These are phyloP conservation scores for Curvularia hawaiiensis DNA, from an alignment of 2,329 filamentous ascomycete species.

Conservation along the genomic window DNA sequence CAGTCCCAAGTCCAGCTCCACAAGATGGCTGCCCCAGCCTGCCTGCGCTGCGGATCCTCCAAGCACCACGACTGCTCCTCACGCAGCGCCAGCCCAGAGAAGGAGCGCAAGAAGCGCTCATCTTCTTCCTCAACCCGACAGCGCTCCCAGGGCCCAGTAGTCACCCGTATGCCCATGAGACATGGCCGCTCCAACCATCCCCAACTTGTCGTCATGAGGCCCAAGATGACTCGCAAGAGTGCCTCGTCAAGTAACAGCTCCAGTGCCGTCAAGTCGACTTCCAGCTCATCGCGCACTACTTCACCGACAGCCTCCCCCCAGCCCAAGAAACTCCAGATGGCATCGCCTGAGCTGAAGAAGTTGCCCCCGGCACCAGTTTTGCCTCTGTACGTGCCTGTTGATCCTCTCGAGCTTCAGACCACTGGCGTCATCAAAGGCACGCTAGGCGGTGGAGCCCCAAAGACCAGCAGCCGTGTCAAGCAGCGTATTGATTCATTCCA, in stretches of 20 bases:
- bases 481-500: constrained; percentile 32
- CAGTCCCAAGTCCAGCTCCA: constrained; percentile 44
- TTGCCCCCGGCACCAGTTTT: constrained; percentile 3
- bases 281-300: constrained; percentile 25
- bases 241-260: constrained; percentile 32
- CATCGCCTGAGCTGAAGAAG: constrained; percentile 7
- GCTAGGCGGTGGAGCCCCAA: constrained; percentile 15
- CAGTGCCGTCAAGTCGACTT: constrained; percentile 25
- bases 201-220: constrained; percentile 46
- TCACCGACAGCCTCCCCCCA: constrained; percentile 35
- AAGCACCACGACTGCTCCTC: constrained; percentile 32
- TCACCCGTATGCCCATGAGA: constrained; percentile 40
- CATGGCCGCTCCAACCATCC: constrained; percentile 35
- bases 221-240: constrained; percentile 36
- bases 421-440: constrained; percentile 17
- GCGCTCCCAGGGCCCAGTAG: constrained; percentile 31
- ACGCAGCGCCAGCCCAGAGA: constrained; percentile 22
- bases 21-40: constrained; percentile 24
- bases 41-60: constrained; percentile 31
- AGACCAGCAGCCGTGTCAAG: constrained; percentile 16
- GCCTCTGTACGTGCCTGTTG: constrained; percentile 28
- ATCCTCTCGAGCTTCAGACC: constrained; percentile 27
- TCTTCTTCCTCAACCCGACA: constrained; percentile 22
- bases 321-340: constrained; percentile 13
- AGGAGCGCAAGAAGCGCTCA: constrained; percentile 33